These are phyloP conservation scores for Salicornia ramosissima DNA, from an alignment of 148 eudicot species.

Conservation along the genomic window DNA sequence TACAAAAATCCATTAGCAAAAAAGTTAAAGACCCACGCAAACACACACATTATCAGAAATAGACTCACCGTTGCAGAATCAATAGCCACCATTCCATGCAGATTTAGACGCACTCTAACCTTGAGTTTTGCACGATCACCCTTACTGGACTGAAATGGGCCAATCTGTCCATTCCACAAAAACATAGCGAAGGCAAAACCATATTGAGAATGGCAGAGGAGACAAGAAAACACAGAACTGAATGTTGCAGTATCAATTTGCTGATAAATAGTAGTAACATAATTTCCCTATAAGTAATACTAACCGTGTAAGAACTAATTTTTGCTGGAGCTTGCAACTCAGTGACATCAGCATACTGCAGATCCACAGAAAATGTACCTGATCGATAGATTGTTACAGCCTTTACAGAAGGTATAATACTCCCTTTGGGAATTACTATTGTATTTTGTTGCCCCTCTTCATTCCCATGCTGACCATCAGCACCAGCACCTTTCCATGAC, in stretches of 20 bases:
- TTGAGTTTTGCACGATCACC: constrained; percentile 75
- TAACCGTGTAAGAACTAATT: constrained; percentile 85
- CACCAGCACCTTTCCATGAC: constrained; percentile 71
- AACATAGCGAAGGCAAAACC: not conserved
- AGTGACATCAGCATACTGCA: constrained; percentile 76
- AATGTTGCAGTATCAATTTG: not conserved
- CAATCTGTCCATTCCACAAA: constrained; percentile 49
- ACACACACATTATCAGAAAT: not conserved
- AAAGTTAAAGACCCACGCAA: not conserved
- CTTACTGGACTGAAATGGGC: constrained; percentile 67
- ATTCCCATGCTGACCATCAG: constrained; percentile 49
- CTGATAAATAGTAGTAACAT: no score
- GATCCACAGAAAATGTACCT: constrained; percentile 64
- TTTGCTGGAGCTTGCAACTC: constrained; percentile 73
- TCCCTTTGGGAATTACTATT: constrained; percentile 81
- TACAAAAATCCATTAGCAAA: not conserved
- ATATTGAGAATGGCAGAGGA: not conserved
- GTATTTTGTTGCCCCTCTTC: constrained; percentile 62
- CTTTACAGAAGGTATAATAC: constrained; percentile 72
- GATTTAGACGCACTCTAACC: constrained; percentile 68
- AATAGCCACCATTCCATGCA: constrained; percentile 74
- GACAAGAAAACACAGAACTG: not conserved
- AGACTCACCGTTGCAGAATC: constrained; percentile 82
- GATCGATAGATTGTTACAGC: constrained; percentile 74
- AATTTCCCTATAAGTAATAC: not conserved